Percentiles rank a stretch among this genome's conserved stretches.
phyloP scores from a whole-genome alignment of 1,139 yeast genomes.

The Fermentozyma sake region DNA sequence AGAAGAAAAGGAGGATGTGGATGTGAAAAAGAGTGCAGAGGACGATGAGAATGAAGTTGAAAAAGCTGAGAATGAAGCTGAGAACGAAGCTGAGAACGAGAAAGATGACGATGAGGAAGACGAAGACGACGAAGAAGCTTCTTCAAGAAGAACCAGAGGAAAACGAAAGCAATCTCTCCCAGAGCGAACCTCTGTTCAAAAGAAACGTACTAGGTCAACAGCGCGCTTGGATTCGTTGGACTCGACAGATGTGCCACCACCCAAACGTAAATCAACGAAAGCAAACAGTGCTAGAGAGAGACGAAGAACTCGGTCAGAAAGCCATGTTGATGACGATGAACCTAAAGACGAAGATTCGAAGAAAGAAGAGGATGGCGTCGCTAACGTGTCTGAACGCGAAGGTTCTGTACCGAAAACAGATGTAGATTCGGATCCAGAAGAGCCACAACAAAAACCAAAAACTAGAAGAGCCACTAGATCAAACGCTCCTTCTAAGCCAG shows the following conservation, averaged over 20 bases:
- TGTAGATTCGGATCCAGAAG: slow-evolving; percentile 5
- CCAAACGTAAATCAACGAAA: slow-evolving; percentile 12
- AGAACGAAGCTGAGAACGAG: slow-evolving; percentile 2
- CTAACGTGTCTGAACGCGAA: too few species aligned
- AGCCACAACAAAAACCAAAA: slow-evolving; percentile 3
- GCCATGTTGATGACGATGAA: slow-evolving; percentile 6
- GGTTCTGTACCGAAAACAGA: too few species aligned
- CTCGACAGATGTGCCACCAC: slow-evolving; percentile 5
- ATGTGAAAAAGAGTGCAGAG: slow-evolving; percentile 1
- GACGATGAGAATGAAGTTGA: slow-evolving; percentile 1
- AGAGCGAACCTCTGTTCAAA: slow-evolving; percentile 11
- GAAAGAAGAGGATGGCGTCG: slow-evolving; percentile 4
- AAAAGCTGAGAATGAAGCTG: slow-evolving; percentile 2
- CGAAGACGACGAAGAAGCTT: slow-evolving; percentile 5
- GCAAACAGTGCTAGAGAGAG: background rate
- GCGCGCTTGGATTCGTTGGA: slow-evolving; percentile 20
- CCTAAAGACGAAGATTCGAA: slow-evolving; percentile 2
- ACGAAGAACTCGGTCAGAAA: slow-evolving; percentile 4
- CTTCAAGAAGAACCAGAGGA: slow-evolving; percentile 3
- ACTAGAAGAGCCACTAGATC: slow-evolving; percentile 24
- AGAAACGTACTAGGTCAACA: slow-evolving; percentile 26
- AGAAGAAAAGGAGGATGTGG: background rate
- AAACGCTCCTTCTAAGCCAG: slow-evolving; percentile 10
- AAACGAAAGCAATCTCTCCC: slow-evolving; percentile 7
- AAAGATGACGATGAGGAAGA: slow-evolving; percentile 5